phyloP scores from a whole-genome alignment of 1,284 basidiomycete species.

The Pholiota adiposa region DNA sequence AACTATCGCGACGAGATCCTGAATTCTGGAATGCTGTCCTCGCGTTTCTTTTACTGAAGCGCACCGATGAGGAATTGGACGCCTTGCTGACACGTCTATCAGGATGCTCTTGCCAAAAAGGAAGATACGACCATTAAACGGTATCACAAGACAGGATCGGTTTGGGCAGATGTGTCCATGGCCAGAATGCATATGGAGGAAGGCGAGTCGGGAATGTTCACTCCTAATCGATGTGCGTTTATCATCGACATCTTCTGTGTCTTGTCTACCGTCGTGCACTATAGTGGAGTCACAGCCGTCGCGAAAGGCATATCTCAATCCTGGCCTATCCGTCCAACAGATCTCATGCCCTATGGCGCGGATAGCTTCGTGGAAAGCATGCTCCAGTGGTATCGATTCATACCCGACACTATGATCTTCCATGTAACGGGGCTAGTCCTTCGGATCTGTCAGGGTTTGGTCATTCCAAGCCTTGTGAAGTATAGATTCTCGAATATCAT shows the following conservation, averaged over 20 bases:
- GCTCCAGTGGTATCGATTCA: conserved; percentile 7
- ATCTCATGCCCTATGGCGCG: not conserved
- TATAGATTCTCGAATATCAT: conserved; percentile 4
- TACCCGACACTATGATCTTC: conserved; percentile 12
- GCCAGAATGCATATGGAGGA: not conserved
- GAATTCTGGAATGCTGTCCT: not conserved
- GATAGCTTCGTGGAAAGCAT: not conserved
- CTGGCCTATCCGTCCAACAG: not conserved
- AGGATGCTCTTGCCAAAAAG: conserved; percentile 5
- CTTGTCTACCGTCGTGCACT: not conserved
- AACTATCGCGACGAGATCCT: not conserved
- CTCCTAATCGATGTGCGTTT: not conserved
- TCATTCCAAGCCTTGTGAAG: conserved; percentile 14
- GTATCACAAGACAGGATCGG: not conserved
- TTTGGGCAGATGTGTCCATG: not conserved
- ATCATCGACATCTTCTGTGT: not conserved
- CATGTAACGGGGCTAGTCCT: not conserved
- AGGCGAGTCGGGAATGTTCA: not conserved
- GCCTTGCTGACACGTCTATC: conserved; percentile 6
- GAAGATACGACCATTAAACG: not conserved
- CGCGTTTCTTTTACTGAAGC: not conserved
- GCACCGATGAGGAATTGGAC: conserved; percentile 14
- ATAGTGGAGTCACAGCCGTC: not conserved
- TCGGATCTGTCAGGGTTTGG: not conserved
- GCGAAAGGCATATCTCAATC: not conserved